Evolutionary conservation across 75 land plant species (phyloP).

Genomic region (Adiantum capillusveneris): DNA sequence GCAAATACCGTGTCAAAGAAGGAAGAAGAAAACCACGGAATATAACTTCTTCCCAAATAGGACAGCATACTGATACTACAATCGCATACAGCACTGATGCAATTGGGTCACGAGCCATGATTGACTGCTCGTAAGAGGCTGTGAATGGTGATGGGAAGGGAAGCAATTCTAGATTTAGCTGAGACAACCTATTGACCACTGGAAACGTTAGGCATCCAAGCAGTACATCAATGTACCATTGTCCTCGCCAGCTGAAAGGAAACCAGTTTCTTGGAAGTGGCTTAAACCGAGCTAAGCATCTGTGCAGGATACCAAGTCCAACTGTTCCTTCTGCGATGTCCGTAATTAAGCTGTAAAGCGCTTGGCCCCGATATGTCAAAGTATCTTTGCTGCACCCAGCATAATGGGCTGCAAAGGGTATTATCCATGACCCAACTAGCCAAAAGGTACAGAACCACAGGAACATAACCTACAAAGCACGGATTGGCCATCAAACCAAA

Average conservation of each 20-base stretch:
- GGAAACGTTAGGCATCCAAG: constrained; percentile 90
- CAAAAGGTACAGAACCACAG: constrained; percentile 93
- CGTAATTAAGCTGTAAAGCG: constrained; percentile 83
- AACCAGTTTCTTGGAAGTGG: constrained; percentile 90
- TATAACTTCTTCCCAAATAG: constrained; percentile 96
- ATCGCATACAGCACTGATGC: constrained; percentile 77
- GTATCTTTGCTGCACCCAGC: constrained; percentile 72
- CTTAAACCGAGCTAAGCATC: constrained; percentile 58
- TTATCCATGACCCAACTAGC: constrained; percentile 91
- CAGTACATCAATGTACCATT: constrained; percentile 68
- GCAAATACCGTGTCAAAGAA: constrained; percentile 76
- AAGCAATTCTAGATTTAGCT: constrained; percentile 43
- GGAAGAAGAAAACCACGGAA: constrained; percentile 93
- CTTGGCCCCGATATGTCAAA: constrained; percentile 81
- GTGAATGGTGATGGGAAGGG: constrained; percentile 54
- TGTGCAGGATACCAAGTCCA: constrained; percentile 69
- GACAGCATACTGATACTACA: constrained; percentile 86
- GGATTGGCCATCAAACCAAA: no score
- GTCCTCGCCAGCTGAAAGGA: constrained; percentile 57
- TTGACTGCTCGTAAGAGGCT: constrained; percentile 83
- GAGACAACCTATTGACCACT: constrained; percentile 68
- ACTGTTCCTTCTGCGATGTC: constrained; percentile 90
- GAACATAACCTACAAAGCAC: constrained; percentile 67
- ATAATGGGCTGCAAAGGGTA: constrained; percentile 71
- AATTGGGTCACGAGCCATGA: constrained; percentile 80